Conservation (phyloP, 2,329 filamentous ascomycete species). For the Rhynchosporium graminicola region DNA sequence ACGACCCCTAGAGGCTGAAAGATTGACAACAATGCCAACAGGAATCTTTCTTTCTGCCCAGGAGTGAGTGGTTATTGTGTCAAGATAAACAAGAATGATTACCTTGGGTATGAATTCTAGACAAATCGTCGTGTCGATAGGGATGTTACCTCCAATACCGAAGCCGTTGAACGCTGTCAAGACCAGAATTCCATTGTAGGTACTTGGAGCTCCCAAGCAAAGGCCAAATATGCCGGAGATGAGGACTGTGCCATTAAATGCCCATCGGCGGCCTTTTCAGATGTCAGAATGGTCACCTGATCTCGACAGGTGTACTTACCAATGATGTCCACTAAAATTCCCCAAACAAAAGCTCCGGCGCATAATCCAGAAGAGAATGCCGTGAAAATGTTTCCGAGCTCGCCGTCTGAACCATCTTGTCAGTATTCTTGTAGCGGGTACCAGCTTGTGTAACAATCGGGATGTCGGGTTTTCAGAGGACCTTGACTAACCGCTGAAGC, state of each 20-base stretch:
- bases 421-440: background rate
- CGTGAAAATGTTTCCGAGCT: constrained; percentile 30
- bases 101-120: constrained; percentile 36
- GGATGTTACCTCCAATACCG: constrained; percentile 37
- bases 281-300: background rate
- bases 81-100: background rate
- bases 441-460: background rate
- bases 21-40: constrained; percentile 33
- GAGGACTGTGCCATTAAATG: constrained; percentile 34
- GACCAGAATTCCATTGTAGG: constrained; percentile 28
- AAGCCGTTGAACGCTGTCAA: constrained; percentile 30
- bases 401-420: constrained; percentile 15
- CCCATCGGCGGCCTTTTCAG: constrained; percentile 30
- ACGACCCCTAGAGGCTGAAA: constrained; percentile 37
- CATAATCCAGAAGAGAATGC: constrained; percentile 30
- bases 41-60: constrained; percentile 31
- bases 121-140: constrained; percentile 37
- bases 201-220: constrained; percentile 26
- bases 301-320: constrained; percentile 18
- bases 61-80: background rate
- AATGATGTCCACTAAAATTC: constrained; percentile 33
- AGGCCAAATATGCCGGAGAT: constrained; percentile 31
- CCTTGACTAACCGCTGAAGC: constrained; percentile 25
- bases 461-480: background rate
- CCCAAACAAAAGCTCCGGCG: constrained; percentile 32